Evolutionary conservation across 129 eudicot species (phyloP), one percentile per base, ranked within the genome.

Genomic region (Silybum marianum): DNA sequence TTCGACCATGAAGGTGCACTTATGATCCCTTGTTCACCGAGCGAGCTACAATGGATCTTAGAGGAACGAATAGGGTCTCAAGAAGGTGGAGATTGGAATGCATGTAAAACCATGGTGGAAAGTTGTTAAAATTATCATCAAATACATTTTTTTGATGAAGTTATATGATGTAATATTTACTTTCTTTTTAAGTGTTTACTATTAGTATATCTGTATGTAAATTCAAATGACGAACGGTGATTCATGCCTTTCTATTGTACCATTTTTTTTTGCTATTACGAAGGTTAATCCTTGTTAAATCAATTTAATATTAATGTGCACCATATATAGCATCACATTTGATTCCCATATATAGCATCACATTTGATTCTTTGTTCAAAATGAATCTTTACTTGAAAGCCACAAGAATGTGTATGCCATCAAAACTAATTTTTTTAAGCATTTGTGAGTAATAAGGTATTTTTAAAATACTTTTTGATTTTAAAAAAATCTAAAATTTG

Each of bases 1-100:
- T 84, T 84, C 71, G 34, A 84, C 83, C 87, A 84, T 67, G 87
- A 84, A 67, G 87, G 87, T 44, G 87, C 87, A 28, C 83, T 84
- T 48, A 84, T 79, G 80, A 34, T 84, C 66, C 87, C 87, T 44
- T 84, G 87, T 67, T 46, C 80, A 69, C 87, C 87, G 3, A 73
- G 83, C 10, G 80, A 84, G 80, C 80, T 84, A 23, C 80, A 78
- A 26, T 78, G 87, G 87, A 46, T 84, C 42, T 62, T 84, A 48
- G 75, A 78, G 71, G 72, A 73, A 39, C 83, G 73, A 78, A 66
- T 24, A 14, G 75, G 83, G 62, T 42, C 80, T 66, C 79, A 73
- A 72, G 76, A 65, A 54, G 77, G 77, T 36, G 78, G 19, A 23
- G 32, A 67, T 74, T 84, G 84, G 84, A 13, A 46, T 79, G 69